A percentile compares a stretch with the other conserved stretches of the same genome.
Evolutionary conservation across 495 filamentous ascomycete species (phyloP).

Genomic region (Tuber melanosporum): DNA sequence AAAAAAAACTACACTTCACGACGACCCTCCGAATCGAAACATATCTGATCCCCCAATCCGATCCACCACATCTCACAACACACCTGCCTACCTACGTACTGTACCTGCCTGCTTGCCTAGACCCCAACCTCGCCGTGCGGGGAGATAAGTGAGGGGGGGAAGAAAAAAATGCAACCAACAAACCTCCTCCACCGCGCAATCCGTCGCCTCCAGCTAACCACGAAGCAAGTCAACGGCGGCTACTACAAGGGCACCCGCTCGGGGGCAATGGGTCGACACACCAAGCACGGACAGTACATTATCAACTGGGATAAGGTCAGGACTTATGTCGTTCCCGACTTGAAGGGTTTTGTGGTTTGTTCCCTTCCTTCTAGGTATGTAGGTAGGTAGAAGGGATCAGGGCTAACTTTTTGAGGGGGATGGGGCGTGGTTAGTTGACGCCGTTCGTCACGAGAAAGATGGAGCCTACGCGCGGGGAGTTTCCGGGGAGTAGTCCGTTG

Average conservation of each 20-base stretch:
- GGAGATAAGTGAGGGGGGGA: not conserved
- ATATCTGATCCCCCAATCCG: not conserved
- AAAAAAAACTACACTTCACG: not conserved
- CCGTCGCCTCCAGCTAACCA: constrained; percentile 69
- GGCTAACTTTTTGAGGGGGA: not conserved
- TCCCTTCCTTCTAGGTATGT: not conserved
- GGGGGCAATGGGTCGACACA: constrained; percentile 79
- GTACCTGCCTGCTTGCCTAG: not conserved
- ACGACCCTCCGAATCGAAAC: not conserved
- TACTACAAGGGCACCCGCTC: constrained; percentile 95
- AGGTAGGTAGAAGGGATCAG: too few relatives aligned
- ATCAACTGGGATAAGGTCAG: constrained; percentile 82
- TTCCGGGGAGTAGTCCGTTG: constrained; percentile 48
- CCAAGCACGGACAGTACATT: constrained; percentile 73
- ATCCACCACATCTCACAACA: constrained; percentile 4
- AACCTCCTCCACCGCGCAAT: constrained; percentile 59
- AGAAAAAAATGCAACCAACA: constrained; percentile 59
- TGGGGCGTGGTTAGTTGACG: constrained; percentile 56
- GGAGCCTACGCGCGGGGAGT: constrained; percentile 47
- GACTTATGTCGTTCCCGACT: constrained; percentile 73
- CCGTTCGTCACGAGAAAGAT: constrained; percentile 75
- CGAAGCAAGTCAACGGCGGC: constrained; percentile 84
- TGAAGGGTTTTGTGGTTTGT: constrained; percentile 66
- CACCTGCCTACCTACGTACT: too few relatives aligned
- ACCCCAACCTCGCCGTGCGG: constrained; percentile 9